Base-by-base conservation (phyloP, 257 asterid species). In the Rehmannia glutinosa region DNA sequence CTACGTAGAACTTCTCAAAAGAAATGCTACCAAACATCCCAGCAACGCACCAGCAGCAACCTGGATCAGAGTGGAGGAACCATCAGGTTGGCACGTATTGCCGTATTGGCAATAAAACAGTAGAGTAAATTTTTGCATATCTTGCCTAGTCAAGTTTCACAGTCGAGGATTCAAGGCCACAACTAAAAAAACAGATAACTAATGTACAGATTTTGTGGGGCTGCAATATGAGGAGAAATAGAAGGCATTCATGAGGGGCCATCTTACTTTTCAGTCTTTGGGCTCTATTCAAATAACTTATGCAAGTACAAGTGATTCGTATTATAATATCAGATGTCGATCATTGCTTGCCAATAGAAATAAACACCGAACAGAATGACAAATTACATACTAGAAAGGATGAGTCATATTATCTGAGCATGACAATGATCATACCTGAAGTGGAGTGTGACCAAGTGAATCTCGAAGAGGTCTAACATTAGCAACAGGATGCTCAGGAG, bases 401-500 rank as follows among this genome's bases (percentile, higher is more conserved):
- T 2, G 0, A 10, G 28, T 8, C 35, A 23, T 27, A 51, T 23
- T 10, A 23, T 51, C 16, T 51, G 16, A 21, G 15, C 58, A 11
- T 51, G 58, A 51, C 5, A 21, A 60, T 17, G 38, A 46, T 47
- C 57, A 33, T 70, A 93, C 99, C 99, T 91, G 99, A 66, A 94
- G 77, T 42, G 97, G 97, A 67, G 99, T 94, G 77, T 94, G 99
- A 46, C 99, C 97, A 24, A 91, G 92, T 36, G 96, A 91, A 81
- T 91, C 97, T 73, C 97, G 81, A 67, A 94, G 85, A 69, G 99
- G 99, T 78, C 95, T 83, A 49, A 87, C 87, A 79, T 84, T 88
- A 43, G 99, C 94, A 33, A 91, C 97, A 45, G 97, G 99, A 77
- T 94, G 99, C 78, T 91, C 99, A n/a, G 97, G 99, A 67, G 99